These are phyloP conservation scores for Maudiozyma saulgeensis DNA, from an alignment of 805 yeast species.

Conservation along the genomic window DNA sequence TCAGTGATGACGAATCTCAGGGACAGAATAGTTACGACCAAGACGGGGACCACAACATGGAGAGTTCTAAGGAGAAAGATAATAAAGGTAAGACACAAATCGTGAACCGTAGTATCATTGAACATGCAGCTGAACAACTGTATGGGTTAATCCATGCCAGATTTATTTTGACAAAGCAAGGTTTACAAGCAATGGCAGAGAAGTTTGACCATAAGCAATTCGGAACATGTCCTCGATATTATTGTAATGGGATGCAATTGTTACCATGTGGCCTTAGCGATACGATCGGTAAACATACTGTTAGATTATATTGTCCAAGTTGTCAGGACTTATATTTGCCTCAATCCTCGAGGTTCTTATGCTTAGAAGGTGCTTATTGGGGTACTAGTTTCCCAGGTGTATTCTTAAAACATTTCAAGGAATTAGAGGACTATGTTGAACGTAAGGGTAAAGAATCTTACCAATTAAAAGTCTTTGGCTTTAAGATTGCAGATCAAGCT, in stretches of 20 bases:
- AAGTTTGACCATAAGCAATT: conserved; percentile 83
- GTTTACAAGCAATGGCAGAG: conserved; percentile 84
- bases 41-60: conserved; percentile 2
- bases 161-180: conserved; percentile 79
- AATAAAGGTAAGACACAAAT: conserved; percentile 30
- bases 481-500: conserved; percentile 65
- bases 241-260: conserved; percentile 82
- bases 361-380: conserved; percentile 93
- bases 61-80: not conserved
- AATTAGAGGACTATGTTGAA: conserved; percentile 66
- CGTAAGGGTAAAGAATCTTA: conserved; percentile 44
- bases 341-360: conserved; percentile 71
- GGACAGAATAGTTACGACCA: conserved; percentile 7
- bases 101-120: conserved; percentile 53
- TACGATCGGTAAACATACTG: conserved; percentile 84
- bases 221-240: conserved; percentile 84
- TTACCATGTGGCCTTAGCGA: conserved; percentile 90
- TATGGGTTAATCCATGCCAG: conserved; percentile 94
- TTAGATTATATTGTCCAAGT: conserved; percentile 86
- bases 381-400: conserved; percentile 94
- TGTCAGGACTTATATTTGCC: conserved; percentile 90
- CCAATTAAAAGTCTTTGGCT: conserved; percentile 80
- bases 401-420: conserved; percentile 85
- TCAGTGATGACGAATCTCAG: conserved; percentile 30
- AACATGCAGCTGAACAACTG: conserved; percentile 82